A percentile compares a stretch with the other conserved stretches of the same genome.
Conservation (phyloP, 1,139 yeast genomes). For the Pichia sp. region DNA sequence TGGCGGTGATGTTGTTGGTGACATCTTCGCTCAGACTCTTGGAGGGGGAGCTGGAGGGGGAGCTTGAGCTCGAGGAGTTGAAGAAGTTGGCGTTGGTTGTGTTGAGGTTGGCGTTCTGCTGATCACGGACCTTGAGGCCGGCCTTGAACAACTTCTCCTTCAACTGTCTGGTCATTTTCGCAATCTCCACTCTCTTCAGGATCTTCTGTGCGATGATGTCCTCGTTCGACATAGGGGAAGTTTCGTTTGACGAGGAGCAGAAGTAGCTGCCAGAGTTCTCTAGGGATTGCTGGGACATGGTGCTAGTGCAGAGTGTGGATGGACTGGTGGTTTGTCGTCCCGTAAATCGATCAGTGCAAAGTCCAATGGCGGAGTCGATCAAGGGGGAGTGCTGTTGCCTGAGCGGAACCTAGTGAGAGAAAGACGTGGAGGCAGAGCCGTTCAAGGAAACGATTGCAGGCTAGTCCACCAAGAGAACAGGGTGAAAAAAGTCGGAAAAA, state of each 20-base stretch:
- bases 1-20: constrained; percentile 19
- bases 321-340: background rate
- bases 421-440: background rate
- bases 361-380: background rate
- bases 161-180: constrained; percentile 39
- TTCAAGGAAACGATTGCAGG: too few species aligned
- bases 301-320: background rate
- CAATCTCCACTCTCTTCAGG: constrained; percentile 39
- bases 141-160: constrained; percentile 37
- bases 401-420: background rate
- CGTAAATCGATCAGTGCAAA: background rate
- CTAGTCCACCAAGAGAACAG: too few species aligned
- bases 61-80: constrained; percentile 17
- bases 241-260: constrained; percentile 15
- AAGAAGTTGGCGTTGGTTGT: background rate
- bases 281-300: constrained; percentile 8
- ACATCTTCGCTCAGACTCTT: constrained; percentile 19
- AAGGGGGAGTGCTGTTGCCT: background rate
- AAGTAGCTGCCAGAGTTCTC: background rate
- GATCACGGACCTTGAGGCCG: constrained; percentile 33
- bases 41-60: constrained; percentile 19
- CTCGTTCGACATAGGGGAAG: constrained; percentile 25
- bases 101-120: constrained; percentile 7
- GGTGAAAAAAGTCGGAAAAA: too few species aligned
- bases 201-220: constrained; percentile 39